Evolutionary conservation across 1,139 yeast species (phyloP).

Genomic region (Candida sanyaensis): DNA sequence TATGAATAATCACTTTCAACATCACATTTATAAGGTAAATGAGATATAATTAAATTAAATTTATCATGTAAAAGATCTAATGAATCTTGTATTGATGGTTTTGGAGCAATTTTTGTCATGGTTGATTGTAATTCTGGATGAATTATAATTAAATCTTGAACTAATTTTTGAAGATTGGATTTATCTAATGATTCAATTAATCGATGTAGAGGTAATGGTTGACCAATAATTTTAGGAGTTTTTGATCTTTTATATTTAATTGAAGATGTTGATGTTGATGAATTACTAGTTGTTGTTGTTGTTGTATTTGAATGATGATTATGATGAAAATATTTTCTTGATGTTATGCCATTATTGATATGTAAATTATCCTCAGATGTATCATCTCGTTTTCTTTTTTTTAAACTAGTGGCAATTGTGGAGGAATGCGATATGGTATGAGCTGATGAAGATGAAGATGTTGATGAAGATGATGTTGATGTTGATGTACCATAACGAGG

Average conservation of each 20-base stretch:
- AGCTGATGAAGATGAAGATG: not conserved
- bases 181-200: slow-evolving; percentile 69
- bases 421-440: not conserved
- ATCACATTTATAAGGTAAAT: slow-evolving; percentile 77
- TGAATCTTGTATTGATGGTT: slow-evolving; percentile 55
- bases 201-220: slow-evolving; percentile 57
- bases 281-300: no score
- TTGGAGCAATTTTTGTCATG: slow-evolving; percentile 56
- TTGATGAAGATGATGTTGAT: not conserved
- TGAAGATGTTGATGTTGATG: slow-evolving; percentile 1
- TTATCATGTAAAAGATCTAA: slow-evolving; percentile 51
- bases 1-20: slow-evolving; percentile 82
- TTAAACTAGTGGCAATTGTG: slow-evolving; percentile 6
- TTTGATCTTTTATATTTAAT: slow-evolving; percentile 30
- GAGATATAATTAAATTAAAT: slow-evolving; percentile 44
- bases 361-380: not conserved
- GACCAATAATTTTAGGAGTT: slow-evolving; percentile 50
- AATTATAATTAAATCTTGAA: slow-evolving; percentile 51
- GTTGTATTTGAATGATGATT: slow-evolving; percentile 3
- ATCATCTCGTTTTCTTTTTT: slow-evolving; percentile 13
- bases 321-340: slow-evolving; percentile 2
- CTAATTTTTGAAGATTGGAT: slow-evolving; percentile 51
- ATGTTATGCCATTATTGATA: slow-evolving; percentile 2
- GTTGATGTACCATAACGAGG: not conserved
- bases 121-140: slow-evolving; percentile 67